Percentiles rank a stretch among this genome's conserved stretches.
These are phyloP conservation scores for Cardamine resedifolia DNA, from an alignment of 345 rosid genomes.

Conservation along the genomic window DNA sequence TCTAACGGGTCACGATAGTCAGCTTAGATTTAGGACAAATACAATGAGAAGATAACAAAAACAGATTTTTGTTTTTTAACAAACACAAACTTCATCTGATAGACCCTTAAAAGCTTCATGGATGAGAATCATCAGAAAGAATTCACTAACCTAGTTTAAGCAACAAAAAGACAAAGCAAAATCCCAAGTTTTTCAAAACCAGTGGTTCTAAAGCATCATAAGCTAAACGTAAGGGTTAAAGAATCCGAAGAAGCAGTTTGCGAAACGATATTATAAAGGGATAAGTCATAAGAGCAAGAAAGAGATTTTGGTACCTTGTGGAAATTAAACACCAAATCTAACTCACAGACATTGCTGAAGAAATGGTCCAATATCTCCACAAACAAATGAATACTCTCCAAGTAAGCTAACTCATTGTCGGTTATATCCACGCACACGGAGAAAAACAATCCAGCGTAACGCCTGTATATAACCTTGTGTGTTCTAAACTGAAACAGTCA, in stretches of 20 bases:
- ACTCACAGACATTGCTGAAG: slow-evolving; percentile 99
- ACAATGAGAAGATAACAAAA: background rate
- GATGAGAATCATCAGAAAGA: background rate
- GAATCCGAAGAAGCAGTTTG: background rate
- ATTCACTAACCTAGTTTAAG: background rate
- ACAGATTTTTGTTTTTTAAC: too few species aligned
- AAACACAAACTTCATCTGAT: background rate
- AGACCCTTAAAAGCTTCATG: background rate
- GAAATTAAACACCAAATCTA: slow-evolving; percentile 93
- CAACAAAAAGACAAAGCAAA: background rate
- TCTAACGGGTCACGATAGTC: background rate
- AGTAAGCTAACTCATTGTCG: slow-evolving; percentile 88
- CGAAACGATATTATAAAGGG: background rate
- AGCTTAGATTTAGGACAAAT: background rate
- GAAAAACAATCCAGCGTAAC: slow-evolving; percentile 94
- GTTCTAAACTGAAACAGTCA: slow-evolving; percentile 68
- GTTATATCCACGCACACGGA: slow-evolving; percentile 95
- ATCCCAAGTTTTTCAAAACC: background rate
- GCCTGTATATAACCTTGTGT: slow-evolving; percentile 92
- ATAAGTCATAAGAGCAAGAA: background rate
- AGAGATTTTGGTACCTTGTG: slow-evolving; percentile 66
- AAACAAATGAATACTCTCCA: slow-evolving; percentile 92
- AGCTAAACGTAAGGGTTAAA: background rate
- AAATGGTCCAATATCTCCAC: slow-evolving; percentile 98
- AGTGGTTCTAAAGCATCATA: background rate